phyloP scores from a whole-genome alignment of 306 rosid genomes.

The Acacia acuminata region DNA sequence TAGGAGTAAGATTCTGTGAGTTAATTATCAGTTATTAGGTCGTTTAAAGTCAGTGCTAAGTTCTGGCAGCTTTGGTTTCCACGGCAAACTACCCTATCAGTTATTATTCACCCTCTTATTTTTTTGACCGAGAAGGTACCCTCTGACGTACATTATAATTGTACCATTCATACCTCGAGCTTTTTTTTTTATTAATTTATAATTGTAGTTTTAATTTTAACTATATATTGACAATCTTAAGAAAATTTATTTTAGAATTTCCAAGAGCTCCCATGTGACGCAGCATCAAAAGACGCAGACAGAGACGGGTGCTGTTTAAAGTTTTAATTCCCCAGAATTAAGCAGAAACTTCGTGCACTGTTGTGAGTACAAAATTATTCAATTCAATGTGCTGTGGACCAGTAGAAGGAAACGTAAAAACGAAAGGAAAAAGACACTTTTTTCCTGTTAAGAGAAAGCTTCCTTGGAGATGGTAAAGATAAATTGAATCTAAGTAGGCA shows the following conservation, averaged over 20 bases:
- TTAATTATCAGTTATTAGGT: conserved; percentile 7
- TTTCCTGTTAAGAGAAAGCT: not conserved
- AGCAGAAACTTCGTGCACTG: not conserved
- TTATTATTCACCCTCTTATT: conserved; percentile 37
- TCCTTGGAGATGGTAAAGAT: not conserved
- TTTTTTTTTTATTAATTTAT: not conserved
- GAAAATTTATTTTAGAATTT: conserved; percentile 29
- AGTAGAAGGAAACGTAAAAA: not conserved
- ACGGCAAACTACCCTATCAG: conserved; percentile 51
- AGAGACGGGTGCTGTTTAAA: conserved; percentile 16
- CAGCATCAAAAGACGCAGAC: conserved; percentile 4
- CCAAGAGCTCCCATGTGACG: conserved; percentile 38
- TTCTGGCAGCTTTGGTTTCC: conserved; percentile 36
- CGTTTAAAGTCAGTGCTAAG: conserved; percentile 23
- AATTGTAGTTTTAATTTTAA: not conserved
- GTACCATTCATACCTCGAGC: conserved; percentile 42
- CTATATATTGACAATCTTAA: conserved; percentile 6
- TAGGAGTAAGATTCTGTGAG: conserved; percentile 29
- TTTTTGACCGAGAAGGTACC: conserved; percentile 18
- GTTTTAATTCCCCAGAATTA: not conserved
- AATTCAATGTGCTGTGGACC: not conserved
- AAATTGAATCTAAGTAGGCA: not conserved
- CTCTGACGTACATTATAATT: conserved; percentile 52
- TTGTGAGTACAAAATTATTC: not conserved
- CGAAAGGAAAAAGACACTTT: conserved; percentile 30